Base-by-base conservation (phyloP, 2,329 filamentous ascomycete species). In the Colletotrichum sp. region DNA sequence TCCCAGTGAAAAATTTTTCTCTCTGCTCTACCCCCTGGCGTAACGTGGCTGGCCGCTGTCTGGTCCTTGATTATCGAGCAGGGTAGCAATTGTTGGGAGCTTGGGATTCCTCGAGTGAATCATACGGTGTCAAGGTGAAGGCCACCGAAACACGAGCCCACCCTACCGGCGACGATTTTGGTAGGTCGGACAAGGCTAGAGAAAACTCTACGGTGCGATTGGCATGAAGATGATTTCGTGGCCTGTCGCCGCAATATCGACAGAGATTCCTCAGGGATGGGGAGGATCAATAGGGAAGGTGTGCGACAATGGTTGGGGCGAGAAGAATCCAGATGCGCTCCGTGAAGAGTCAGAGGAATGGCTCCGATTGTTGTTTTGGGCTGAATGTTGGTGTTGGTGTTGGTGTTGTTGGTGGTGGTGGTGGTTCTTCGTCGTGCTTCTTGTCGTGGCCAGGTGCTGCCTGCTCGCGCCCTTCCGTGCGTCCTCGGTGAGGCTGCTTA, bases 61-160 rank as follows among this genome's bases (percentile, higher is more conserved):
- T 61, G 52, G 67, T 67, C 36, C 72, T 71, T 71, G 72, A 64
- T 64, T 34, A 52, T 67, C 52, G 58, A 71, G 36, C 67, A 66
- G 52, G 74, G 74, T 71, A 58, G 74, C 57, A 70, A 61, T 57
- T 66, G 60, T 64, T 75, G 66, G 74, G 74, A 69, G 58, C 65
- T 58, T 75, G 66, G 74, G 74, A 69, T 73, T 74, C 58, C 61
- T 60, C 32, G 43, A 52, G 57, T 73, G 70, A 75, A 75, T 73
- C 70, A 75, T 38, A 73, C 73, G 30, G 57, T 72, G 69, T 57
- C 69, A 64, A 75, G 73, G 73, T 75, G 73, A 75, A 67, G 32
- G 30, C 66, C 71, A 64, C 70, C 70, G 73, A 65, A 73, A 68
- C 73, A 68, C 43, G 63, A 68, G 69, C 70, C 57, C 34, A 67